Conservation (phyloP, 2,329 filamentous ascomycete species). For the Hypoxylon sp. region DNA sequence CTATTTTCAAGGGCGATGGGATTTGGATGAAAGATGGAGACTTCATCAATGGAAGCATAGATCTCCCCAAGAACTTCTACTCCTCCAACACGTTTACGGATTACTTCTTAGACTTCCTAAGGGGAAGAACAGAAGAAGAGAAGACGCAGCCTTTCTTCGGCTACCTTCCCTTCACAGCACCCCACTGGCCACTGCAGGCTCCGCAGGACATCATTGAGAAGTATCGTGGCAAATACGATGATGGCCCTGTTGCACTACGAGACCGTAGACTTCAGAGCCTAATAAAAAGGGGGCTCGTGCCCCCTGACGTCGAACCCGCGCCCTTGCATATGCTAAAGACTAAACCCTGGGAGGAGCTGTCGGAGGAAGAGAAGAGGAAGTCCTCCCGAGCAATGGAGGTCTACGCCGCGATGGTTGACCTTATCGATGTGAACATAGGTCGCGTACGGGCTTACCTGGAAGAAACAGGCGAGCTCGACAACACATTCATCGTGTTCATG, state of each 20-base stretch:
- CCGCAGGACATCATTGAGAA: slow-evolving; percentile 66
- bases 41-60: slow-evolving; percentile 42
- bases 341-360: slow-evolving; percentile 45
- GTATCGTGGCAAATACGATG: slow-evolving; percentile 72
- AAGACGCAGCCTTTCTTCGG: slow-evolving; percentile 67
- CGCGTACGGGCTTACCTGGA: slow-evolving; percentile 67
- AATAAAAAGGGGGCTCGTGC: slow-evolving; percentile 56
- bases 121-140: slow-evolving; percentile 48
- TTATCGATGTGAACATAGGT: slow-evolving; percentile 68
- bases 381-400: slow-evolving; percentile 59
- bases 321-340: slow-evolving; percentile 44
- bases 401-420: slow-evolving; percentile 71
- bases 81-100: slow-evolving; percentile 42
- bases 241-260: slow-evolving; percentile 72
- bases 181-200: slow-evolving; percentile 74
- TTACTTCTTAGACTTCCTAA: slow-evolving; percentile 35
- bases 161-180: slow-evolving; percentile 72
- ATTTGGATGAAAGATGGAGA: slow-evolving; percentile 45
- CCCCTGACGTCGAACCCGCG: slow-evolving; percentile 43
- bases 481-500: slow-evolving; percentile 60
- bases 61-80: slow-evolving; percentile 43
- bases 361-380: slow-evolving; percentile 41
- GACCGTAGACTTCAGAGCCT: slow-evolving; percentile 51
- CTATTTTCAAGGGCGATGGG: slow-evolving; percentile 43
- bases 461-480: slow-evolving; percentile 64